Conservation (phyloP, 257 asterid species). For the Avicennia marina region DNA sequence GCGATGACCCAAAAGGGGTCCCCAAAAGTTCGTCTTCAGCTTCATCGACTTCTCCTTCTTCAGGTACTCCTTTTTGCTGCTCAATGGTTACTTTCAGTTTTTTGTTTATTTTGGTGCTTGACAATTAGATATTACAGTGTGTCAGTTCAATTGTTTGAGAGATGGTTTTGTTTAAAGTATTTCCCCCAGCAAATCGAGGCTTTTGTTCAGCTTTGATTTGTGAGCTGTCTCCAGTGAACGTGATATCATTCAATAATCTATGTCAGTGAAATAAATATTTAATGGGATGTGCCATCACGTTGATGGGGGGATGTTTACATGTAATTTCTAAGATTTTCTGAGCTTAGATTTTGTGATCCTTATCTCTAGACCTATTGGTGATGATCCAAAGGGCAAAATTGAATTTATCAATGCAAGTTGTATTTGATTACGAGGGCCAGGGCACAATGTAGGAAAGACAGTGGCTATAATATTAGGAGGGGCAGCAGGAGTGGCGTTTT, state of each 20-base stretch:
- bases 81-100: neutral
- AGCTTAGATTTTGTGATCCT: conserved; percentile 41
- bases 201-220: conserved; percentile 14
- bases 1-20: conserved; percentile 57
- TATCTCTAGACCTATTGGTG: conserved; percentile 22
- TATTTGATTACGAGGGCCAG: conserved; percentile 54
- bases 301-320: conserved; percentile 18
- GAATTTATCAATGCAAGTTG: conserved; percentile 27
- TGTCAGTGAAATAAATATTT: neutral
- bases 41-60: conserved; percentile 48
- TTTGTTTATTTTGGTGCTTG: neutral
- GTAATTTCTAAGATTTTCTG: conserved; percentile 28
- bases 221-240: conserved; percentile 2
- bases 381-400: neutral
- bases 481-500: conserved; percentile 96
- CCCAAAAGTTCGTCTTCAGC: conserved; percentile 61
- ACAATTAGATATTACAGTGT: neutral
- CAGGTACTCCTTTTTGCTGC: conserved; percentile 40
- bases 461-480: conserved; percentile 98
- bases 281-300: conserved; percentile 3
- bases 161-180: conserved; percentile 5
- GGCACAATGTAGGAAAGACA: conserved; percentile 78
- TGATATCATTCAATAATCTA: no score
- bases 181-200: conserved; percentile 13
- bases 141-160: conserved; percentile 4